Percentiles rank a stretch among this genome's conserved stretches.
These are phyloP conservation scores for Clavulina sp. DNA, from an alignment of 768 basidiomycete genomes.

Conservation along the genomic window DNA sequence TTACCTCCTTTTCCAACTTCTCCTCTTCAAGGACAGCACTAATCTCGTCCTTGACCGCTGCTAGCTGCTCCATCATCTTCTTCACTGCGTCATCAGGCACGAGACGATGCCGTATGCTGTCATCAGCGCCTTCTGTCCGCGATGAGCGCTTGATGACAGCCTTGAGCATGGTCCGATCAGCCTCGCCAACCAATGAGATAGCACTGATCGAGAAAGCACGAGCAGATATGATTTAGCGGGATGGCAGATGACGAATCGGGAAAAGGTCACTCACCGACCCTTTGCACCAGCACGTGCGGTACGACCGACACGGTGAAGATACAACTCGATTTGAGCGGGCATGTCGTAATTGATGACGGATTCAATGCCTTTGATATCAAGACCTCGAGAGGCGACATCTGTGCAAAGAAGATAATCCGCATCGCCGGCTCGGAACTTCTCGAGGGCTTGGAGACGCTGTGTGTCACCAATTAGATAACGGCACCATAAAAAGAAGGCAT, in stretches of 20 bases:
- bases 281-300: conserved; percentile 89
- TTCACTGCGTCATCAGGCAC: conserved; percentile 58
- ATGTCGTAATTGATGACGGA: conserved; percentile 99
- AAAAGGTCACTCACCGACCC: conserved; percentile 48
- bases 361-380: conserved; percentile 95
- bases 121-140: no score
- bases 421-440: conserved; percentile 68
- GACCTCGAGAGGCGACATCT: conserved; percentile 83
- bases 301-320: conserved; percentile 91
- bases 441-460: conserved; percentile 73
- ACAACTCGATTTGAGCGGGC: conserved; percentile 83
- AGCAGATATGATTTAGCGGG: no score
- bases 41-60: conserved; percentile 58
- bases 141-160: conserved; percentile 75
- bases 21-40: conserved; percentile 72
- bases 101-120: conserved; percentile 77
- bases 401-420: conserved; percentile 95
- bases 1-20: conserved; percentile 82
- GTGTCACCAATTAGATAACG: conserved; percentile 4
- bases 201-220: conserved; percentile 33
- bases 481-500: conserved; percentile 2
- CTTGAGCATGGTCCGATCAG: conserved; percentile 91
- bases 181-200: conserved; percentile 88
- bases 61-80: conserved; percentile 53
- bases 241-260: no score